Conservation (phyloP, 2,329 filamentous ascomycete species). For the Fusarium transvaalense region DNA sequence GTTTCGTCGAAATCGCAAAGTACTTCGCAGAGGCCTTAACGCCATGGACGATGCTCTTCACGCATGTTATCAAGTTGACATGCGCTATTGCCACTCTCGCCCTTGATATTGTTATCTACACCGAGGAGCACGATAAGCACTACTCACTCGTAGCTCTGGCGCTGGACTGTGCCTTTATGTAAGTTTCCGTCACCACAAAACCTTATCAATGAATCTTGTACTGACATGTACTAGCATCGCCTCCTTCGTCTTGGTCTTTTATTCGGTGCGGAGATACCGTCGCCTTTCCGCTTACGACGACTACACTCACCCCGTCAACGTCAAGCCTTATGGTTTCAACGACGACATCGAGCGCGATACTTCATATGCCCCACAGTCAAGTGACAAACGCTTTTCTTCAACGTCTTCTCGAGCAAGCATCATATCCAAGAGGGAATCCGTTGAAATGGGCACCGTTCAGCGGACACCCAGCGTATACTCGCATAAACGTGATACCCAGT, state of each 20-base stretch:
- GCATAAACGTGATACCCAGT: conserved; percentile 62
- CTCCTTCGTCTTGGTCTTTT: conserved; percentile 59
- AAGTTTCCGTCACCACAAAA: conserved; percentile 43
- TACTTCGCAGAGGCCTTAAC: conserved; percentile 64
- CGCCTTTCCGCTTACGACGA: conserved; percentile 63
- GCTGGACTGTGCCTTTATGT: conserved; percentile 64
- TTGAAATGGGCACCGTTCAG: conserved; percentile 40
- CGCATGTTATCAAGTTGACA: conserved; percentile 63
- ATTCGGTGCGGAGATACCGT: conserved; percentile 62
- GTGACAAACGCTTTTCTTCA: conserved; percentile 48
- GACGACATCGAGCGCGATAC: conserved; percentile 50
- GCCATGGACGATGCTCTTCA: conserved; percentile 66
- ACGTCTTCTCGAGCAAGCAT: conserved; percentile 50
- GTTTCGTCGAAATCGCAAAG: conserved; percentile 61
- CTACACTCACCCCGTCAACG: conserved; percentile 63
- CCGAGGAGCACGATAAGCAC: conserved; percentile 57
- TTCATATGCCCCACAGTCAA: conserved; percentile 45
- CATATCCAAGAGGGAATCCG: conserved; percentile 42
- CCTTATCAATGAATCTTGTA: background rate
- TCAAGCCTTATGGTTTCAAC: conserved; percentile 63
- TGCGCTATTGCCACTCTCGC: conserved; percentile 62
- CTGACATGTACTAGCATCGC: conserved; percentile 47
- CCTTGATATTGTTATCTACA: conserved; percentile 66
- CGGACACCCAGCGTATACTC: conserved; percentile 54
- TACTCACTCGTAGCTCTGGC: conserved; percentile 64